Conservation (phyloP, 352 stramenopile genomes). For the Pythium phragmiticola region DNA sequence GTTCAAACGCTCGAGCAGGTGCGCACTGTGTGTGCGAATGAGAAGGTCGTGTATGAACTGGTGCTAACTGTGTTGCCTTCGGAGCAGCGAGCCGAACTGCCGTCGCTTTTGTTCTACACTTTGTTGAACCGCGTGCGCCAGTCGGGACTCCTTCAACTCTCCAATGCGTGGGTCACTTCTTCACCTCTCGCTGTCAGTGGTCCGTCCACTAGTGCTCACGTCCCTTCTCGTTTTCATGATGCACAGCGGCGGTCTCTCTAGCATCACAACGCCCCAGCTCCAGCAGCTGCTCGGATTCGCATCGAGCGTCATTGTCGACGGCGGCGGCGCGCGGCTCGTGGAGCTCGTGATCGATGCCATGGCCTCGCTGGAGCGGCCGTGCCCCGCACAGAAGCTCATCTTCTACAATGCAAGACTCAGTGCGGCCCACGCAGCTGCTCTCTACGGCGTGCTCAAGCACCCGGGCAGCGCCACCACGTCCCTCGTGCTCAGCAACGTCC, state of each 20-base stretch:
- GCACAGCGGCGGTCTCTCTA: constrained; percentile 37
- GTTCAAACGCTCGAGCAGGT: constrained; percentile 56
- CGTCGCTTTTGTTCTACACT: constrained; percentile 70
- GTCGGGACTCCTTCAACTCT: constrained; percentile 63
- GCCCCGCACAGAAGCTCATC: constrained; percentile 61
- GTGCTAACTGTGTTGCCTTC: neutral
- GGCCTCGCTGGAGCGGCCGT: constrained; percentile 22
- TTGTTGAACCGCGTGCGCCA: constrained; percentile 67
- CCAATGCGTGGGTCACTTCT: constrained; percentile 34
- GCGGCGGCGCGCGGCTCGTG: constrained; percentile 35
- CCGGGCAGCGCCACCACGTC: constrained; percentile 40
- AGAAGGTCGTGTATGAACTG: neutral
- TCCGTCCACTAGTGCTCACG: neutral
- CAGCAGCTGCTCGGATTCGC: constrained; percentile 57
- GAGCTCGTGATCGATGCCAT: constrained; percentile 59
- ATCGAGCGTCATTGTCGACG: constrained; percentile 60
- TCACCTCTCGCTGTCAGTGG: neutral
- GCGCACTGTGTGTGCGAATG: neutral
- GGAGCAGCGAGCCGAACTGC: constrained; percentile 47
- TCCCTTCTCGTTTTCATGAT: neutral
- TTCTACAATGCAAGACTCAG: constrained; percentile 63
- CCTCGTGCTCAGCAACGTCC: constrained; percentile 62
- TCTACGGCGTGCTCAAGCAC: constrained; percentile 38
- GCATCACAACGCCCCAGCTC: constrained; percentile 40
- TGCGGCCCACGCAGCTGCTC: constrained; percentile 27